Base-by-base conservation (phyloP, 2,329 filamentous ascomycete genomes). In the Rhynchosporium graminicola region DNA sequence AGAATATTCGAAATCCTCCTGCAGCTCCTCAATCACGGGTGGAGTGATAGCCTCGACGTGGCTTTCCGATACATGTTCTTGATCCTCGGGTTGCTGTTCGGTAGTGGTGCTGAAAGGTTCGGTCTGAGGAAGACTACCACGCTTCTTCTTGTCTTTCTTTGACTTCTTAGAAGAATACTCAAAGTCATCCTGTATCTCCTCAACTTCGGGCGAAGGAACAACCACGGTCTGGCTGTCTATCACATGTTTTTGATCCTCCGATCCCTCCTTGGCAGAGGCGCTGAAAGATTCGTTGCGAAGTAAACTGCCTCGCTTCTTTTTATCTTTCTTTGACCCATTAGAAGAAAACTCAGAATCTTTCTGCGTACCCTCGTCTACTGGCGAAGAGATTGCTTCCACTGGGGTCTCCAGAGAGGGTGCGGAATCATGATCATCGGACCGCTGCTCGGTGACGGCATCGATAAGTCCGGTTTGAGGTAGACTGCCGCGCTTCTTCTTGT, bases 91-190 rank as follows among this genome's bases (percentile, higher is more conserved):
- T 4, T 48, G 29, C 38, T 51, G 36, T 10, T 36, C 42, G 20
- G 43, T 12, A 57, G 3, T 20, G 48, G 28, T 20, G 33, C 36
- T 52, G 33, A 48, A 50, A 31, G 26, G 29, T 47, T 59, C 57
- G 29, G 42, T 51, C 31, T 20, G 50, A 8, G 47, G 59, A 8
- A 61, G 45, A 36, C 50, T 55, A 29, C 51, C 51, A 26, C 51
- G 29, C 13, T 61, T 61, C 36, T 63, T 57, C 20, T 61, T 61
- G 45, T 57, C 59, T 31, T 61, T 66, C 46, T 68, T 68, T 8
- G 63, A 65, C 33, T 57, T 58, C 36, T 65, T 64, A 4, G 33
- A 50, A 43, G 46, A 36, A 10, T 36, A 36, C 33, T 36, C 33
- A 36, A 36, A 36, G 9, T 36, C 33, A 10, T 36, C 33, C 33